Evolutionary conservation across 225 moss, liverwort and hornwort genomes (phyloP).

Genomic region (Pseudoscleropodium purum): DNA sequence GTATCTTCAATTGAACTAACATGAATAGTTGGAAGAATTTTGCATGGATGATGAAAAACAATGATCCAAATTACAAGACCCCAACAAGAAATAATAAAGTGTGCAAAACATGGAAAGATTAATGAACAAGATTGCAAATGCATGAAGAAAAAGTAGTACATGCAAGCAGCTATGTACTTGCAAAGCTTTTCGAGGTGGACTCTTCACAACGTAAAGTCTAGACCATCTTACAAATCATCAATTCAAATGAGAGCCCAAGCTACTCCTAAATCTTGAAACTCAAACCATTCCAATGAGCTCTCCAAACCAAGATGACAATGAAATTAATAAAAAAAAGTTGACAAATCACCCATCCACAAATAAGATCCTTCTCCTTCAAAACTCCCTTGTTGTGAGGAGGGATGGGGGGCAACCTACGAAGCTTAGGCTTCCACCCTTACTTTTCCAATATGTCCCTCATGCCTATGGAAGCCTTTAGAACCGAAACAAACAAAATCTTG

Average conservation of each 20-base stretch:
- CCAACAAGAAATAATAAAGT: neutral
- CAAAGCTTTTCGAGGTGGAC: neutral
- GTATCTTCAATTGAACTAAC: fast-evolving
- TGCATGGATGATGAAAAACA: fast-evolving
- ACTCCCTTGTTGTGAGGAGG: fast-evolving
- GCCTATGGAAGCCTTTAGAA: fast-evolving
- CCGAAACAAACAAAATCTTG: neutral
- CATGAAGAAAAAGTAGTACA: neutral
- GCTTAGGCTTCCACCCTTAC: fast-evolving
- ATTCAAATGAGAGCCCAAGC: neutral
- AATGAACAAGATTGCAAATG: neutral
- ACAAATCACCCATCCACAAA: fast-evolving
- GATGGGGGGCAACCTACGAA: neutral
- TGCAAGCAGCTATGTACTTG: neutral
- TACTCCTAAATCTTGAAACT: neutral
- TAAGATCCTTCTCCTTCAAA: fast-evolving
- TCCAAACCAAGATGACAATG: neutral
- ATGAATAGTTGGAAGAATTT: neutral
- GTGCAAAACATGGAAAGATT: fast-evolving
- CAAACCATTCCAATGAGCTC: neutral
- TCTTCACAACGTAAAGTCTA: neutral
- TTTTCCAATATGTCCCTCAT: fast-evolving
- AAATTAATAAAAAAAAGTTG: neutral
- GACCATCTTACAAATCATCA: neutral
- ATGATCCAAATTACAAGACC: neutral